Evolutionary conservation across 345 rosid species (phyloP).

Genomic region (Pistacia integerrima): DNA sequence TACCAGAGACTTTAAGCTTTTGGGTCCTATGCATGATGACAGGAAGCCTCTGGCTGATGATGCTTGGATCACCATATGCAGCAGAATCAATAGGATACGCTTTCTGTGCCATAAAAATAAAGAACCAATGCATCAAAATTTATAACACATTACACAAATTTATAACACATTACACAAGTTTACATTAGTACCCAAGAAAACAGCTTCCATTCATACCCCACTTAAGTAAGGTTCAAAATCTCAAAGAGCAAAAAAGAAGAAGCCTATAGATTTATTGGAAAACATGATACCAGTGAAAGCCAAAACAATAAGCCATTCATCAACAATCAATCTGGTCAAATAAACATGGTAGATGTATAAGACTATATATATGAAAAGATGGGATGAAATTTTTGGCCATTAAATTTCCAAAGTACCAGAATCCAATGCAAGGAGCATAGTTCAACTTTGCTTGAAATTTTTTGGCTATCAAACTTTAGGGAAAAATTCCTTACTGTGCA

Average conservation of each 20-base stretch:
- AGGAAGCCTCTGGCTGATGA: constrained; percentile 85
- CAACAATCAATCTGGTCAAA: not conserved
- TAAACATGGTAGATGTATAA: not conserved
- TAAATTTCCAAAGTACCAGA: not conserved
- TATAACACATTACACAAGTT: constrained; percentile 6
- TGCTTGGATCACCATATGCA: constrained; percentile 79
- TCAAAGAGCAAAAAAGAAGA: not conserved
- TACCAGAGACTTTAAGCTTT: constrained; percentile 61
- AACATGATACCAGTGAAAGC: not conserved
- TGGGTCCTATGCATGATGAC: constrained; percentile 68
- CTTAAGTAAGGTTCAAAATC: constrained; percentile 4
- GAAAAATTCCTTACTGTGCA: not conserved
- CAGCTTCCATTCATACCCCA: not conserved
- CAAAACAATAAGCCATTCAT: not conserved
- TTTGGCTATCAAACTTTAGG: not conserved
- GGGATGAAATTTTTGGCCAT: not conserved
- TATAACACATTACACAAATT: constrained; percentile 11
- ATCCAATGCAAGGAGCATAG: constrained; percentile 1
- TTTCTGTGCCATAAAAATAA: constrained; percentile 59
- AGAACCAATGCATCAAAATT: constrained; percentile 19
- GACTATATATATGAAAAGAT: not conserved
- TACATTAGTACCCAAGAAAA: not conserved
- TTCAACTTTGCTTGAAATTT: not conserved
- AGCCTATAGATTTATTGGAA: not conserved
- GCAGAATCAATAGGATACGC: constrained; percentile 84